phyloP scores from a whole-genome alignment of 108 stramenopile genomes.

The Nitzschia sp. region DNA sequence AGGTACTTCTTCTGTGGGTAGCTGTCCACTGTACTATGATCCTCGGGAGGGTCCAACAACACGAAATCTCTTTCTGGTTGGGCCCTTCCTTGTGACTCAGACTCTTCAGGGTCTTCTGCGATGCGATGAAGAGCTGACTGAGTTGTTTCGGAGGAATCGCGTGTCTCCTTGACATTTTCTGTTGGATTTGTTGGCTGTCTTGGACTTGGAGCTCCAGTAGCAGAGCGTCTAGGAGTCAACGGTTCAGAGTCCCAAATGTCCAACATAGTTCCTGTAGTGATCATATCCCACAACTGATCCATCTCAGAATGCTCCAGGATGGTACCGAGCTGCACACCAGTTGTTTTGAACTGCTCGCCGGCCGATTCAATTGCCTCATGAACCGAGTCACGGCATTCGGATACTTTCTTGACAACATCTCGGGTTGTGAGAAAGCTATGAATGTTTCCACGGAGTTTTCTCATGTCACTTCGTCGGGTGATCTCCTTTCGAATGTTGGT shows the following conservation, averaged over 20 bases:
- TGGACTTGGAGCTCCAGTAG: not conserved
- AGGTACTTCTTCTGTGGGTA: too few species aligned
- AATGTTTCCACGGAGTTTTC: conserved; percentile 9
- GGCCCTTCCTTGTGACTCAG: not conserved
- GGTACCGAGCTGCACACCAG: not conserved
- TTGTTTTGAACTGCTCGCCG: not conserved
- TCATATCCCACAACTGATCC: conserved; percentile 10
- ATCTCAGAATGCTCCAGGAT: conserved; percentile 7
- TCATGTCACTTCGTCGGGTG: conserved; percentile 2
- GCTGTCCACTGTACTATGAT: too few species aligned
- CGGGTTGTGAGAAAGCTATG: not conserved
- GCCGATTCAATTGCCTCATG: conserved; percentile 14
- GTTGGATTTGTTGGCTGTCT: not conserved
- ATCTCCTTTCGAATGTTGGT: conserved; percentile 2
- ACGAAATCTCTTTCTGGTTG: not conserved
- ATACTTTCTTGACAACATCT: conserved; percentile 14
- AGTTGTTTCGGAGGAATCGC: not conserved
- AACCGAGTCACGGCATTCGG: conserved; percentile 16
- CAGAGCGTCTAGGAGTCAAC: not conserved
- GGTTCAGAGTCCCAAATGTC: not conserved
- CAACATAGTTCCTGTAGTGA: too few species aligned
- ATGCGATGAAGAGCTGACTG: not conserved
- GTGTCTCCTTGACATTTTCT: not conserved
- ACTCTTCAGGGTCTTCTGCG: not conserved
- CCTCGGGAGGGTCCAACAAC: too few species aligned